Evolutionary conservation across 208 protist species (phyloP).

Genomic region (Vickermania spadyakhi): DNA sequence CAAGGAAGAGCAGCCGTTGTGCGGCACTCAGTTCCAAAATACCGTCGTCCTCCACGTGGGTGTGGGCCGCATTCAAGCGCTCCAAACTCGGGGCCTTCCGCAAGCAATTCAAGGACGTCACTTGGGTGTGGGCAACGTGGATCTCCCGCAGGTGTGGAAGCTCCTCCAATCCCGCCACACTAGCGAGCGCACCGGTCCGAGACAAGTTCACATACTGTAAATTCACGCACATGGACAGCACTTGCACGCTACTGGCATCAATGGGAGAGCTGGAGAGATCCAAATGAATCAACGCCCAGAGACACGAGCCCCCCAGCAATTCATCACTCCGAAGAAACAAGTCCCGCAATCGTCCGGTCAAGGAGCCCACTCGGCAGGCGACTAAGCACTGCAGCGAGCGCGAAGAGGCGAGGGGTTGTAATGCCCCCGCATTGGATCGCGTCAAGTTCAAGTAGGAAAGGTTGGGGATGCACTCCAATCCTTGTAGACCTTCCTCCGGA

Average conservation of each 20-base stretch:
- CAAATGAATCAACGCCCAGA: background rate
- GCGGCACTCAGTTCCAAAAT: background rate
- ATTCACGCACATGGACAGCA: background rate
- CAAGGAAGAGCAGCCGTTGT: background rate
- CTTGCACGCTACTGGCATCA: background rate
- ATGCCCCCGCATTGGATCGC: background rate
- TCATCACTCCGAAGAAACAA: background rate
- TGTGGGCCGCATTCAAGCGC: background rate
- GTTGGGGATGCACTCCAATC: background rate
- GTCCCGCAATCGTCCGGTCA: background rate
- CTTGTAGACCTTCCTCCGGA: background rate
- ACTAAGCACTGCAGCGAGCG: background rate
- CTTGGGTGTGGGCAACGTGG: conserved; percentile 1
- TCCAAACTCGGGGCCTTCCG: background rate
- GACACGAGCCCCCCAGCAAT: background rate
- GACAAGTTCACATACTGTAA: conserved; percentile 2
- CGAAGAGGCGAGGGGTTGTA: background rate
- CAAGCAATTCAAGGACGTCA: background rate
- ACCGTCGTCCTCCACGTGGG: conserved; percentile 1
- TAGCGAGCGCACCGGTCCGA: background rate
- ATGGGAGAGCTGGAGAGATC: background rate
- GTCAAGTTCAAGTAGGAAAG: background rate
- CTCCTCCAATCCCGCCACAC: background rate
- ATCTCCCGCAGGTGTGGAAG: conserved; percentile 1
- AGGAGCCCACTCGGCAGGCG: background rate